Conservation (phyloP, 768 basidiomycete species). For the Nidularia pulvinata region DNA sequence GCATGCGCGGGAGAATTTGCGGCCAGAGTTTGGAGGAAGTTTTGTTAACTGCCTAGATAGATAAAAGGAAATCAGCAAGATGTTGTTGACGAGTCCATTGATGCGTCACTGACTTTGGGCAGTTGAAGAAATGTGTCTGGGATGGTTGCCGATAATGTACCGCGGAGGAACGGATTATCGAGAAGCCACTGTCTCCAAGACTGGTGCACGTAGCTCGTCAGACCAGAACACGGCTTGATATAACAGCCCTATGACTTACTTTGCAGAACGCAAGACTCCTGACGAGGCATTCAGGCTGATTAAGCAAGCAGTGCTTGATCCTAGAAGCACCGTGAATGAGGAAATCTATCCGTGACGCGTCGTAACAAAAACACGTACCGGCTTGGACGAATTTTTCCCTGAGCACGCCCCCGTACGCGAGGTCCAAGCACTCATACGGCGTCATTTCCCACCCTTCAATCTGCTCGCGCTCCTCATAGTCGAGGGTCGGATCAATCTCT, state of each 20-base stretch:
- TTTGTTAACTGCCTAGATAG: constrained; percentile 51
- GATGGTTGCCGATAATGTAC: constrained; percentile 52
- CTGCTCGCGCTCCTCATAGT: constrained; percentile 64
- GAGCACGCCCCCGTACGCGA: constrained; percentile 72
- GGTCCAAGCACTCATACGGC: constrained; percentile 68
- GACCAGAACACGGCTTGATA: not conserved
- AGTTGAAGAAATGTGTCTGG: constrained; percentile 59
- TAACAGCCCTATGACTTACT: constrained; percentile 39
- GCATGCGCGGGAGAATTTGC: constrained; percentile 47
- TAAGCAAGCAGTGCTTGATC: constrained; percentile 84
- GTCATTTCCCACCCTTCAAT: constrained; percentile 80
- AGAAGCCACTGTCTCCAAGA: constrained; percentile 79
- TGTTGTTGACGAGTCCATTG: too few species aligned
- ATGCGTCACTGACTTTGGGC: constrained; percentile 39
- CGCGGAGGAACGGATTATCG: constrained; percentile 67
- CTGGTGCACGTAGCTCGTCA: constrained; percentile 27
- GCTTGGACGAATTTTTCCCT: constrained; percentile 68
- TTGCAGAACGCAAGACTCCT: constrained; percentile 74
- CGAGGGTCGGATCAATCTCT: constrained; percentile 77
- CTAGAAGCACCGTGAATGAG: constrained; percentile 30
- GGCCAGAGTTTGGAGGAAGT: constrained; percentile 39
- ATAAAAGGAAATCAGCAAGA: not conserved
- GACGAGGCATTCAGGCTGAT: constrained; percentile 74
- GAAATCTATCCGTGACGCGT: not conserved
- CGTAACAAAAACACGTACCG: constrained; percentile 34